phyloP scores from a whole-genome alignment of 768 basidiomycete genomes.

The Termitomyces bulborhizus region DNA sequence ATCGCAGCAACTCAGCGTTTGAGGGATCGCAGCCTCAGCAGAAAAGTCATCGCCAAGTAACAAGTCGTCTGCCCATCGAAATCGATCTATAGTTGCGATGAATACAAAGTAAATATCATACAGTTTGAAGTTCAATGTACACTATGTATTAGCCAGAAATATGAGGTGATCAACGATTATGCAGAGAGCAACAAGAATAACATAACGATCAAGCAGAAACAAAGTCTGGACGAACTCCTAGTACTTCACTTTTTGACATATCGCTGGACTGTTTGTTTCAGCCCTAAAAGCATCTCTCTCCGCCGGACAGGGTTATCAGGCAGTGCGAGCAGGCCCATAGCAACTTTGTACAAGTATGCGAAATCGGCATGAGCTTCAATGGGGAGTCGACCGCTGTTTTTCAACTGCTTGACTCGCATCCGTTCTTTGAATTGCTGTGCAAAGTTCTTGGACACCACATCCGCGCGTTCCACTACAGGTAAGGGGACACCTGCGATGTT shows the following conservation, averaged over 20 bases:
- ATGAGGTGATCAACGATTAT: background rate
- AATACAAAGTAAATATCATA: background rate
- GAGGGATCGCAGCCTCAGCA: no score
- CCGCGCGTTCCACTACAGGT: constrained; percentile 82
- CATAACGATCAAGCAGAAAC: background rate
- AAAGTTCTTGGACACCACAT: constrained; percentile 80
- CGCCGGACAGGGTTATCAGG: constrained; percentile 52
- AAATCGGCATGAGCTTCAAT: constrained; percentile 88
- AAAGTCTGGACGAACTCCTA: background rate
- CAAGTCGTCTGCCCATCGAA: no score
- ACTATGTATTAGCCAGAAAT: background rate
- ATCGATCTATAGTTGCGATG: no score
- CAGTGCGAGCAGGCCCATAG: constrained; percentile 43
- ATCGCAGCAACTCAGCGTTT: no score
- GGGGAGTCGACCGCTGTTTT: constrained; percentile 57
- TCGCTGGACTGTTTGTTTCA: constrained; percentile 38
- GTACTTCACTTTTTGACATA: constrained; percentile 14
- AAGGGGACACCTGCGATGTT: constrained; percentile 89
- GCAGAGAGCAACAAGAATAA: constrained; percentile 5
- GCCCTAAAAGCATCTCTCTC: constrained; percentile 45
- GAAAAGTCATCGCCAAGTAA: no score
- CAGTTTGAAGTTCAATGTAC: background rate
- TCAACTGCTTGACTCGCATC: constrained; percentile 63
- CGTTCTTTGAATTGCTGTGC: constrained; percentile 86
- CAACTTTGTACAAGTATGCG: constrained; percentile 65